A percentile compares a stretch with the other conserved stretches of the same genome.
Conservation (phyloP, 305 asterid genomes). For the Rubia balearica region DNA sequence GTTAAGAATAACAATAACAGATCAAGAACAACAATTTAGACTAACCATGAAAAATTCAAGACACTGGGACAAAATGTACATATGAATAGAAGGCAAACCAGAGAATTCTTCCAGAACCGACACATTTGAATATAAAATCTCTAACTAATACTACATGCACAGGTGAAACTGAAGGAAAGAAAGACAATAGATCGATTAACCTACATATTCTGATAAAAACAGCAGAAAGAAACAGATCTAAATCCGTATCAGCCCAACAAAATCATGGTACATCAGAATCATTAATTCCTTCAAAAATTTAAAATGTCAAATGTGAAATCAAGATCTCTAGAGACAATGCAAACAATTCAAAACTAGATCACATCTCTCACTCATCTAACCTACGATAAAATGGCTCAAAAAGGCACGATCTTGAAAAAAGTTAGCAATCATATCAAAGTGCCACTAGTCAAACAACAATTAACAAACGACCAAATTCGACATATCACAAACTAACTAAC, state of each 20-base stretch:
- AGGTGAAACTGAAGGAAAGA: neutral
- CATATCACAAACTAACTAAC: neutral
- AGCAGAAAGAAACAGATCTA: constrained; percentile 11
- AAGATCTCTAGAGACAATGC: neutral
- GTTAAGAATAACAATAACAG: neutral
- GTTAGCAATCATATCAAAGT: neutral
- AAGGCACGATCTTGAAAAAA: neutral
- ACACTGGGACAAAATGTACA: neutral
- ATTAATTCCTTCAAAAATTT: neutral
- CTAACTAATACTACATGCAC: neutral
- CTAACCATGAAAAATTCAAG: neutral
- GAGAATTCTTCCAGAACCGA: neutral
- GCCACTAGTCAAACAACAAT: neutral
- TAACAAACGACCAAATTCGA: neutral
- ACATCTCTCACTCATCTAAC: neutral
- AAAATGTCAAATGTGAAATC: neutral
- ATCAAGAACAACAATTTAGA: neutral
- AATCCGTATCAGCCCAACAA: neutral
- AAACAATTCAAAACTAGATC: constrained; percentile 5
- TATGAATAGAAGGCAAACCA: neutral
- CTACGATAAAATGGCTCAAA: neutral
- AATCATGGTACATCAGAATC: neutral
- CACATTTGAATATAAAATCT: neutral
- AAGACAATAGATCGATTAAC: neutral
- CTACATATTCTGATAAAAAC: neutral